Base-by-base conservation (phyloP, 257 asterid genomes). In the Penstemon davidsonii region DNA sequence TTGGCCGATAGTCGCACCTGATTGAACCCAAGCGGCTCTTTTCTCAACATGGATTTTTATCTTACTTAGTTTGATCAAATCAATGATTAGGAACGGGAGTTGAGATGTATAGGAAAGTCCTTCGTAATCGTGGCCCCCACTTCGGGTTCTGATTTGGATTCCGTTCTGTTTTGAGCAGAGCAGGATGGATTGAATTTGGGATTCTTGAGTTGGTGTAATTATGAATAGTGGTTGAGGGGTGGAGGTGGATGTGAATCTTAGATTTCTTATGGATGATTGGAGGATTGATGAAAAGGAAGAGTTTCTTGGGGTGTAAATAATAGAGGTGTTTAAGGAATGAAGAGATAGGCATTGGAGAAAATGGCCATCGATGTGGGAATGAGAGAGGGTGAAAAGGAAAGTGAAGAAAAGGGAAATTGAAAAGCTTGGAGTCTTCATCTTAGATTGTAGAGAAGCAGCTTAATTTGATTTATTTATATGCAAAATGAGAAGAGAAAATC, bases 41-140 rank as follows among this genome's bases (percentile, higher is more conserved):
- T 33, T 18, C 54, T 60, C 42, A 0, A 7, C 73, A 5, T 79
- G 66, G 1, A 82, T 42, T 0, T 33, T 39, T 0, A 82, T 8
- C 4, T 46, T 33, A 3, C 66, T 53, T 1, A 79, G 44, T n/a
- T 76, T 78, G 39, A 62, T 10, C 78, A 82, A 13, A 59, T 82
- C 84, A 2, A 82, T 12, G 64, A 79, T 13, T 12, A 70, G 59
- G 8, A 82, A 82, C 0, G 80, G 78, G 12, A 62, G 15, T 4
- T 42, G 41, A 2, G 81, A 68, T 3, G 53, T 52, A 18, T 54
- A 81, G 10, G 85, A 81, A 2, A 77, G 79, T 5, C 79, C 84
- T 59, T 76, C 84, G 11, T 60, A 61, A 69, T 80, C 84, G 13
- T 80, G 85, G 55, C 85, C 85, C 3, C 82, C 84, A 6, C 86